Evolutionary conservation across 768 basidiomycete species (phyloP), one percentile per base, ranked within the genome.

Genomic region (Basidioascus undulatus): DNA sequence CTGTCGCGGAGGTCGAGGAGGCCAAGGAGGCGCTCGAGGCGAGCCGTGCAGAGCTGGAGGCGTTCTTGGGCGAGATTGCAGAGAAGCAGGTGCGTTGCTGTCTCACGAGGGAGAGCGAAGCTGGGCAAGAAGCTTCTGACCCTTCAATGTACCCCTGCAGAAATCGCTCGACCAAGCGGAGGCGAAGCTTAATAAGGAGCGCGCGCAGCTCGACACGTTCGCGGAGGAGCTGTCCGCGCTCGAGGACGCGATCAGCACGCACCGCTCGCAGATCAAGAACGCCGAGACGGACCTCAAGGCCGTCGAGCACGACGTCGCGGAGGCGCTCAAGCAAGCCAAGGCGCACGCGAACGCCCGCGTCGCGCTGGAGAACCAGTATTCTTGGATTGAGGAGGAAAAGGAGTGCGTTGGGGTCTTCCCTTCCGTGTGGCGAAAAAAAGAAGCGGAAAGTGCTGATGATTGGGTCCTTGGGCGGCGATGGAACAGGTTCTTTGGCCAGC

Each of bases 371-470:
- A 71, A 74, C 52, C 68, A 74, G 53, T 68, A 76, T 49, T 67
- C 74, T 1, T 96, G 92, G 92, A 96, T 98, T 45, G 55, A 55
- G 5, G 73, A 86, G 45, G 87, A 98, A 55, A 69, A 73, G 49
- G 67, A 74, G 87, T 92, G 52, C 53, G 82, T 67, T 3, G 21
- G 32, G n/a, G 8, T 20, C 8, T 27, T 30, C 24, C 5, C 23
- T 39, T 39, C 18, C 16, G 2, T 40, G 13, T 34, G 12, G 6
- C 19, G 5, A 25, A 11, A 19, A 18, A n/a, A 6, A 26, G 31
- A 25, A 15, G 43, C 31, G 38, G 41, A 32, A 40, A 41, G 10
- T 16, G 30, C 44, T 36, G 12, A 40, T 35, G 15, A 37, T 10
- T 6, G 23, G 30, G 32, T 15, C 37, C 19, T 31, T 19, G 21